These are phyloP conservation scores for Psilocybe cyanescens DNA, from an alignment of 768 basidiomycete genomes.

Conservation along the genomic window DNA sequence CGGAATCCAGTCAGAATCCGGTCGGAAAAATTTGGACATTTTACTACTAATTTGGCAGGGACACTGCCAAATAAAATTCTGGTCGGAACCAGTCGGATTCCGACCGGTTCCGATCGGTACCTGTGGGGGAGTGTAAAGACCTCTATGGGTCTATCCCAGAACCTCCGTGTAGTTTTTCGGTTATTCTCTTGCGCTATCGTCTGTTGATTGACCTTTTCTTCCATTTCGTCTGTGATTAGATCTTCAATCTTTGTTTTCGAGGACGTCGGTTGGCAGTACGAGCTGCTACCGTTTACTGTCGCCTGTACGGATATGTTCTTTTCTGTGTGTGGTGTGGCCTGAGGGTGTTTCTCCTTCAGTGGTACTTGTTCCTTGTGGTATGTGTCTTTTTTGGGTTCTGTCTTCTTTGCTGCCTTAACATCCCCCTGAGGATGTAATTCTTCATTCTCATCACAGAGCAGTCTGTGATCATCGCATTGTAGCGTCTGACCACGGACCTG, in stretches of 20 bases:
- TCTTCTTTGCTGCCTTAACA: not conserved
- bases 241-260: no score
- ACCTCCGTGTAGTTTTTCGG: not conserved
- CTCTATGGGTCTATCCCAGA: slow-evolving; percentile 22
- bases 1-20: no score
- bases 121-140: no score
- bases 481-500: not conserved
- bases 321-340: no score
- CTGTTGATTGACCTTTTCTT: not conserved
- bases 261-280: no score
- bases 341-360: no score
- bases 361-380: not conserved
- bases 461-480: not conserved
- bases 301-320: not conserved
- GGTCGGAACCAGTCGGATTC: no score
- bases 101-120: no score
- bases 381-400: not conserved
- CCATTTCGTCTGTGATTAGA: not conserved
- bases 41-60: no score
- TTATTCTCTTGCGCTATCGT: not conserved
- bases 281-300: slow-evolving; percentile 16
- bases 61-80: no score
- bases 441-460: not conserved
- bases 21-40: no score
- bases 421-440: not conserved